Percentiles rank a stretch among this genome's conserved stretches.
These are phyloP conservation scores for Leccinum angustisporum DNA, from an alignment of 1,284 basidiomycete species.

Conservation along the genomic window DNA sequence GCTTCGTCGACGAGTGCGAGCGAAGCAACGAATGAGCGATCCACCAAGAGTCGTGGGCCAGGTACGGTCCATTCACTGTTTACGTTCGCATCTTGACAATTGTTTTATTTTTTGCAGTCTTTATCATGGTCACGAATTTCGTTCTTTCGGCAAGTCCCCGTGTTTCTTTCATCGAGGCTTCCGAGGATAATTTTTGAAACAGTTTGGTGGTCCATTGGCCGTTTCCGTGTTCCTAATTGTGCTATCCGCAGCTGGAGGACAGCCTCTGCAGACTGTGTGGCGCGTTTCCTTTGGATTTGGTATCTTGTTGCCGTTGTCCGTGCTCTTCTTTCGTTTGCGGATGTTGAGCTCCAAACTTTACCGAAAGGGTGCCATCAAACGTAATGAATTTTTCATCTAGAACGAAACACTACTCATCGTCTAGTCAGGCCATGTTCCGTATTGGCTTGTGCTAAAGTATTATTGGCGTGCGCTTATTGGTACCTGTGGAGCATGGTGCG, in stretches of 20 bases:
- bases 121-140: slow-evolving; percentile 77
- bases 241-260: slow-evolving; percentile 61
- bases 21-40: slow-evolving; percentile 75
- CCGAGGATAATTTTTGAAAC: slow-evolving; percentile 4
- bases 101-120: slow-evolving; percentile 38
- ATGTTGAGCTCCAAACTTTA: slow-evolving; percentile 73
- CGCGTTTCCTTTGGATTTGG: slow-evolving; percentile 75
- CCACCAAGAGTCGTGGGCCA: slow-evolving; percentile 60
- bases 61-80: slow-evolving; percentile 33
- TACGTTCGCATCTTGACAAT: slow-evolving; percentile 1
- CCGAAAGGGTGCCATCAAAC: slow-evolving; percentile 63
- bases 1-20: slow-evolving; percentile 66
- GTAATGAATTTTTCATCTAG: slow-evolving; percentile 29
- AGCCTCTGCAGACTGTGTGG: slow-evolving; percentile 73
- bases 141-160: slow-evolving; percentile 47
- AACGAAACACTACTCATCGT: slow-evolving; percentile 7
- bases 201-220: slow-evolving; percentile 71
- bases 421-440: slow-evolving; percentile 55
- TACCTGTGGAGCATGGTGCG: slow-evolving; percentile 69
- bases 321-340: slow-evolving; percentile 70
- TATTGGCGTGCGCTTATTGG: slow-evolving; percentile 74
- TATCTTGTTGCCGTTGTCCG: slow-evolving; percentile 63
- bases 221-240: slow-evolving; percentile 73
- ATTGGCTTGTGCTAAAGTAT: slow-evolving; percentile 56
- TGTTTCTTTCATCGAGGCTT: not conserved